These are phyloP conservation scores for Cladophialophora yegresii DNA, from an alignment of 2,329 filamentous ascomycete genomes.

Conservation along the genomic window DNA sequence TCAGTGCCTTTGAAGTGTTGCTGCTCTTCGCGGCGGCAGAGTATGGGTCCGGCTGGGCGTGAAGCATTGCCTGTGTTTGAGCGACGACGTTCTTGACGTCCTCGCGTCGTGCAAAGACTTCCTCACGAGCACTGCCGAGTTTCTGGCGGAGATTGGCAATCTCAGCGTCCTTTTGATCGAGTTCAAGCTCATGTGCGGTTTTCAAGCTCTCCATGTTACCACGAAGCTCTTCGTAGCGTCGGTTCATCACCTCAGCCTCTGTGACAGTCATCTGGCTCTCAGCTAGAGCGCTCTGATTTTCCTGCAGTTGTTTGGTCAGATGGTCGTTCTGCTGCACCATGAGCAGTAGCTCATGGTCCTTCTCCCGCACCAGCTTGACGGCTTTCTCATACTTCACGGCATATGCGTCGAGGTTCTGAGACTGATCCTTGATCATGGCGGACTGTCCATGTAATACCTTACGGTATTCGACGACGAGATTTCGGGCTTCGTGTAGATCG, in stretches of 20 bases:
- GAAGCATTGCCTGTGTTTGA: conserved; percentile 21
- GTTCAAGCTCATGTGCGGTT: conserved; percentile 25
- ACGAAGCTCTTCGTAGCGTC: conserved; percentile 27
- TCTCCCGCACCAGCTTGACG: conserved; percentile 18
- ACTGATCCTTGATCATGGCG: conserved; percentile 27
- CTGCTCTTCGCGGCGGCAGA: conserved; percentile 17
- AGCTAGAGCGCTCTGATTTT: conserved; percentile 12
- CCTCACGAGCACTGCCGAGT: conserved; percentile 30
- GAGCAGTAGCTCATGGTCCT: conserved; percentile 29
- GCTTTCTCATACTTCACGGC: conserved; percentile 21
- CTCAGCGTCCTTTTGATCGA: conserved; percentile 29
- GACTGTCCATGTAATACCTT: conserved; percentile 22
- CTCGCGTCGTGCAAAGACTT: conserved; percentile 28
- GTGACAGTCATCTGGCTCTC: conserved; percentile 6
- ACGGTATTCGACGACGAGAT: conserved; percentile 22
- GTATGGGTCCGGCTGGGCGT: background rate
- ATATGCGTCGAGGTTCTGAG: conserved; percentile 17
- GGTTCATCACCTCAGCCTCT: conserved; percentile 15
- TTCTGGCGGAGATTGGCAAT: conserved; percentile 28
- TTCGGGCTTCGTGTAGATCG: conserved; percentile 19
- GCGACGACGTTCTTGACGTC: conserved; percentile 30
- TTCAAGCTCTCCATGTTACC: conserved; percentile 26
- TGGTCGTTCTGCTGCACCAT: conserved; percentile 24
- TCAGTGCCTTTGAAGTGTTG: conserved; percentile 27
- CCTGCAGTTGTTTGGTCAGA: conserved; percentile 17